A percentile compares a stretch with the other conserved stretches of the same genome.
These are phyloP conservation scores for Linnemannia zychae DNA, from an alignment of 192 early-diverging fungal species.

Conservation along the genomic window DNA sequence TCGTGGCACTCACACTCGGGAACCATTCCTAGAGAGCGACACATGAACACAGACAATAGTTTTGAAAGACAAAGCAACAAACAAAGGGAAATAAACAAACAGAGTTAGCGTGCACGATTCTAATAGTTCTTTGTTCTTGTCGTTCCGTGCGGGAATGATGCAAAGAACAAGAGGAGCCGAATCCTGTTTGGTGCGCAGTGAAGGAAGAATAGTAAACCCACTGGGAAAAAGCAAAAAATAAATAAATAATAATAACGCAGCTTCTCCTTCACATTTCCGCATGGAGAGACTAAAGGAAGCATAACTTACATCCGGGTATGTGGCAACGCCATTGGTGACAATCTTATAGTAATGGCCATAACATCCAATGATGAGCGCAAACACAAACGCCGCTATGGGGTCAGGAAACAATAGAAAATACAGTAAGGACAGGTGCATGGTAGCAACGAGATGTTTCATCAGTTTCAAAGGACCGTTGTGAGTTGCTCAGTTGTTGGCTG, in stretches of 20 bases:
- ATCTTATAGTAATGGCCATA: conserved; percentile 82
- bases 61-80: background rate
- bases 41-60: conserved; percentile 20
- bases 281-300: background rate
- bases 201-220: background rate
- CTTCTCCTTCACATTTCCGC: background rate
- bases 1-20: conserved; percentile 81
- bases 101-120: background rate
- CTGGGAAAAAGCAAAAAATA: background rate
- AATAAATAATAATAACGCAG: too few relatives aligned
- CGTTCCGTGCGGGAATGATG: background rate
- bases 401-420: background rate
- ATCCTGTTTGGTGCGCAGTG: background rate
- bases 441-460: too few relatives aligned
- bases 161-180: background rate
- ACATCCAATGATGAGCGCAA: conserved; percentile 74
- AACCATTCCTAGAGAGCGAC: conserved; percentile 69
- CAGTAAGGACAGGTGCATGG: too few relatives aligned
- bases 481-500: background rate
- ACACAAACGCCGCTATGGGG: conserved; percentile 74
- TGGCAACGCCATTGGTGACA: conserved; percentile 77
- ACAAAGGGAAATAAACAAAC: conserved; percentile 14
- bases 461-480: background rate
- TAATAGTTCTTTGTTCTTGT: background rate
- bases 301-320: conserved; percentile 71